Evolutionary conservation across 2,329 filamentous ascomycete genomes (phyloP).

Genomic region (Neonectria neomacrospora): DNA sequence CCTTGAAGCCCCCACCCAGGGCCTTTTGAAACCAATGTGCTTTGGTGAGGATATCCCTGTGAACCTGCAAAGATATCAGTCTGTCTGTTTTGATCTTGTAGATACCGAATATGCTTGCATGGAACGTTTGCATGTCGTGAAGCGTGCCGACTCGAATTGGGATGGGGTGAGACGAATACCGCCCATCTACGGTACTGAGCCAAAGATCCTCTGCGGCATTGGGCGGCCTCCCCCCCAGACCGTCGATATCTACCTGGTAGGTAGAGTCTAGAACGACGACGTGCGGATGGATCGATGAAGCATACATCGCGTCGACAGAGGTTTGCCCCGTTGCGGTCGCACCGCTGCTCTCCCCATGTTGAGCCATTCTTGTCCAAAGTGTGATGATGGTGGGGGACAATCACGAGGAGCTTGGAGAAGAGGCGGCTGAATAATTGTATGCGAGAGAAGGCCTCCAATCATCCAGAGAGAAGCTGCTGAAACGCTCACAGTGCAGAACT

Average conservation of each 20-base stretch:
- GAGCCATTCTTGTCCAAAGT: conserved; percentile 32
- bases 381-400: conserved; percentile 12
- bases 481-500: conserved; percentile 26
- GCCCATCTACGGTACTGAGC: conserved; percentile 61
- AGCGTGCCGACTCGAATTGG: conserved; percentile 56
- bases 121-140: conserved; percentile 57
- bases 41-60: conserved; percentile 58
- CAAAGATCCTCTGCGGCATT: conserved; percentile 58
- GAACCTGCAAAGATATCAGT: conserved; percentile 51
- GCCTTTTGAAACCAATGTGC: conserved; percentile 62
- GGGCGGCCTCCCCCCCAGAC: conserved; percentile 23
- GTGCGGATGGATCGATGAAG: conserved; percentile 31
- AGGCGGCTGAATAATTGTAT: conserved; percentile 1
- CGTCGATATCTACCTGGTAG: conserved; percentile 31
- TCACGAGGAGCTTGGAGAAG: conserved; percentile 14
- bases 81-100: neutral
- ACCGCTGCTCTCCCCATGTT: conserved; percentile 31
- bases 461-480: conserved; percentile 18
- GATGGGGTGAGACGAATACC: conserved; percentile 58
- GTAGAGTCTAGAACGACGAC: conserved; percentile 40
- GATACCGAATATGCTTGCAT: conserved; percentile 30
- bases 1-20: conserved; percentile 59
- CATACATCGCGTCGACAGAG: conserved; percentile 36
- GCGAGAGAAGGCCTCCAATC: conserved; percentile 32
- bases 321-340: conserved; percentile 33